Conservation (phyloP, 164 flowering plant species). For the Macadamia integrifolia region DNA sequence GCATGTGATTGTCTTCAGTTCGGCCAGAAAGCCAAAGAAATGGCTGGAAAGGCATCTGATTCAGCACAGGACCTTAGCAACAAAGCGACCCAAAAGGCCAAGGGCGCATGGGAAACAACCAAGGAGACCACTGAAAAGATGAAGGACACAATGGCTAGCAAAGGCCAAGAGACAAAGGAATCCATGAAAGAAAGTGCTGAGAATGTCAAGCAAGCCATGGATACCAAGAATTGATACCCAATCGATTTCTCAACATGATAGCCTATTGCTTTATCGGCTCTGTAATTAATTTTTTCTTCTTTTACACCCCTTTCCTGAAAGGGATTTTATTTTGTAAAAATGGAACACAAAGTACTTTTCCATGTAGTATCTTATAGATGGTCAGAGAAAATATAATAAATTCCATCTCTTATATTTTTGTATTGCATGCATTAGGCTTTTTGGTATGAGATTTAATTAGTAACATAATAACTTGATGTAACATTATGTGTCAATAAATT, state of each 20-base stretch:
- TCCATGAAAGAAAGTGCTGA: conserved; percentile 1
- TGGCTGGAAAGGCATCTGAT: conserved; percentile 2
- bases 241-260: too few species aligned
- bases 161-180: conserved; percentile 14
- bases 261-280: too few species aligned
- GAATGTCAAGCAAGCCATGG: not conserved
- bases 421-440: not conserved
- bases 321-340: not conserved
- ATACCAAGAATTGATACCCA: not conserved
- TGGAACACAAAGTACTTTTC: not conserved
- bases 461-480: too few species aligned
- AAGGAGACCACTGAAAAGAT: too few species aligned
- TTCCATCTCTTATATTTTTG: not conserved
- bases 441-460: too few species aligned
- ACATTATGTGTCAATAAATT: too few species aligned
- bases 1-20: not conserved
- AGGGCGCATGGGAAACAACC: conserved; percentile 46
- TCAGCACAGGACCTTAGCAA: conserved; percentile 24
- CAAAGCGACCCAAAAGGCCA: conserved; percentile 40
- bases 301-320: not conserved
- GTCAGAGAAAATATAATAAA: not conserved
- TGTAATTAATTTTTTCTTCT: too few species aligned
- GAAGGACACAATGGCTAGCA: conserved; percentile 48
- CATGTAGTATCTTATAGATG: not conserved
- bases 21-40: conserved; percentile 11